Evolutionary conservation across 2,329 filamentous ascomycete species (phyloP).

Genomic region (Pleoardoris graminearum): DNA sequence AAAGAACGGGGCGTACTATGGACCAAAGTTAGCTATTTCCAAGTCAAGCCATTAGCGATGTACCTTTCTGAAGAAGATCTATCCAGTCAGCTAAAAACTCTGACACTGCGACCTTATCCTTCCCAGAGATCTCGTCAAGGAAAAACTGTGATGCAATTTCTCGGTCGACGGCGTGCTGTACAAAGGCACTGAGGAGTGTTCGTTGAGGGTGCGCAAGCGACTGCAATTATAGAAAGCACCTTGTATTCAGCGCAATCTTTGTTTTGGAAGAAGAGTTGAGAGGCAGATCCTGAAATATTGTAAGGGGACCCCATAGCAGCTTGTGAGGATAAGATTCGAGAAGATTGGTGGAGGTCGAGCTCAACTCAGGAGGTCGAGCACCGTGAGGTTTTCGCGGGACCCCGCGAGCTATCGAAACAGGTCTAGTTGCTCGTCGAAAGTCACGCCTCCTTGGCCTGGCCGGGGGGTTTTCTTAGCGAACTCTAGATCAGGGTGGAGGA

Average conservation of each 20-base stretch:
- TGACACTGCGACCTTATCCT: slow-evolving; percentile 3
- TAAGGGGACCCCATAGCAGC: too few relatives aligned
- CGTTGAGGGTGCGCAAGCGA: slow-evolving; percentile 18
- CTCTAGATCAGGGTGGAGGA: too few relatives aligned
- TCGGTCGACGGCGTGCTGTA: slow-evolving; percentile 15
- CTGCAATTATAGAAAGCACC: slow-evolving; percentile 17
- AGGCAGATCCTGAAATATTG: slow-evolving; percentile 10
- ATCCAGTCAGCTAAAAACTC: slow-evolving; percentile 20
- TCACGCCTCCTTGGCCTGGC: too few relatives aligned
- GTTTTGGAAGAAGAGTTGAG: slow-evolving; percentile 11
- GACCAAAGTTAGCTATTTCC: too few relatives aligned
- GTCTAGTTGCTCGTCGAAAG: too few relatives aligned
- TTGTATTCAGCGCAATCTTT: slow-evolving; percentile 9
- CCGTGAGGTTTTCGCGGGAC: too few relatives aligned
- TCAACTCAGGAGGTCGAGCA: too few relatives aligned
- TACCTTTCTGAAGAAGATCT: slow-evolving; percentile 16
- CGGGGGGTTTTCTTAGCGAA: too few relatives aligned
- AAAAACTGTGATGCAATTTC: slow-evolving; percentile 19
- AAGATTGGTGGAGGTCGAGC: too few relatives aligned
- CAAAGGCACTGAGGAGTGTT: slow-evolving; percentile 15
- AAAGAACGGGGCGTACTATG: too few relatives aligned
- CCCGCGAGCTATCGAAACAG: too few relatives aligned
- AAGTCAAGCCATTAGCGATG: slow-evolving; percentile 10
- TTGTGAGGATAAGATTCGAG: too few relatives aligned
- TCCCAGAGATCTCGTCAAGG: slow-evolving; percentile 13